Evolutionary conservation across 352 stramenopile species (phyloP), one percentile per base, ranked within the genome.

Genomic region (Globisporangium viniferum): DNA sequence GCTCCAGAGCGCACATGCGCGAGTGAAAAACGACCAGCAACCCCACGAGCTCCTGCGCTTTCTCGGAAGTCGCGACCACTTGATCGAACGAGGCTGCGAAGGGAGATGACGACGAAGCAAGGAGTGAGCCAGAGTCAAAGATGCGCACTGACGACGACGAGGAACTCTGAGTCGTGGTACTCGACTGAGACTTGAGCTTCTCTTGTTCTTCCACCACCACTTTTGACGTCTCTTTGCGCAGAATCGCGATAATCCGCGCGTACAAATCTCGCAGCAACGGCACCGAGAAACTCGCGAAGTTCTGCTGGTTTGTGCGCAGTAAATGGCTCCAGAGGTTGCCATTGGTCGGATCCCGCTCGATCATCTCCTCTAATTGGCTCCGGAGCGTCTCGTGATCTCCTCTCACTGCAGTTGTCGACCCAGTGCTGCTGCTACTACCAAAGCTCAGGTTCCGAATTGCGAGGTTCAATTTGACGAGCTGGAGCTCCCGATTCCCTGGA

Each of bases 241-340:
- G 68, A 29, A 92, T 72, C 22, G 76, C 66, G 20, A 93, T 55
- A 35, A 91, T 75, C 9, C 88, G 80, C 24, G 86, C 88, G 61
- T 86, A 94, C 27, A 91, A 53, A 35, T 96, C 80, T 10, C 86
- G 86, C 22, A 92, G 58, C 54, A 79, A 73, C 7, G 86, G 73
- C 67, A 94, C 77, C 1, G 82, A 90, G 62, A 96, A 96, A 35
- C 60, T 78, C 27, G 80, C 73, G 72, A 94, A 96, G 18, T 86
- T 81, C 62, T 93, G 79, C 31, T 87, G 80, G 1, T 65, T 71
- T 57, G 49, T 73, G 48, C 77, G 61, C 12, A 96, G 46, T 41
- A 92, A 59, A 29, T 82, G 82, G 22, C 77, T 27, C 88, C 88
- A 96, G 31, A 93, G 60, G 7, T 78, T 67, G 1, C 59, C 66